Conservation (phyloP, 345 rosid species). For the Brassica napus region DNA sequence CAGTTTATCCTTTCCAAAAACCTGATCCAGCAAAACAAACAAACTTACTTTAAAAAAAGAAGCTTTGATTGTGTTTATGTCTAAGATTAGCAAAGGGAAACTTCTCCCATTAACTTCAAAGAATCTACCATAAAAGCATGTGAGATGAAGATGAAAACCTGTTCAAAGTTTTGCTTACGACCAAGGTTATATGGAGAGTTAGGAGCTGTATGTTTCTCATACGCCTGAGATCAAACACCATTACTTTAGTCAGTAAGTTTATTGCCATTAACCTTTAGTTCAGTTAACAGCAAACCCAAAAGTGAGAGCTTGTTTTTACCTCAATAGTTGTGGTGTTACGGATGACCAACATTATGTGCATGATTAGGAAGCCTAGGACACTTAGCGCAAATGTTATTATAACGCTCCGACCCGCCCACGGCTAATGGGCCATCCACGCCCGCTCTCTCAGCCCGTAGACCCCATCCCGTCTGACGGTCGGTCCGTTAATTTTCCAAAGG, state of each 20-base stretch:
- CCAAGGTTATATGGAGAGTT: conserved; percentile 81
- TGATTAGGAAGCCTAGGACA: conserved; percentile 76
- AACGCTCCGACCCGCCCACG: too few relatives aligned
- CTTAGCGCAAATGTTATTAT: conserved; percentile 79
- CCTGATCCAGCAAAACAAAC: conserved; percentile 41
- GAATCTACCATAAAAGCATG: not conserved
- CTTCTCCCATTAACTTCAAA: not conserved
- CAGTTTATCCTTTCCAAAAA: conserved; percentile 60
- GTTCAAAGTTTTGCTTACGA: conserved; percentile 71
- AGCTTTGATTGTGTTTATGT: not conserved
- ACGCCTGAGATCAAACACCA: conserved; percentile 51
- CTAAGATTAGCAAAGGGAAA: conserved; percentile 6
- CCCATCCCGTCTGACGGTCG: too few relatives aligned
- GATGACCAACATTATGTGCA: conserved; percentile 63
- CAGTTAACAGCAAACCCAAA: not conserved
- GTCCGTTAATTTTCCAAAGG: too few relatives aligned
- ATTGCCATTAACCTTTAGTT: not conserved
- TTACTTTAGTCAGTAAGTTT: conserved; percentile 7
- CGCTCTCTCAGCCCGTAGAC: too few relatives aligned
- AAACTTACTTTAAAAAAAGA: not conserved
- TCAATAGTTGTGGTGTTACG: conserved; percentile 83
- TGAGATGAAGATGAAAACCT: conserved; percentile 44
- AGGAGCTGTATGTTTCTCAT: conserved; percentile 64
- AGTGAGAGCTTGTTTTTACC: conserved; percentile 45
- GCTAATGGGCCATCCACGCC: too few relatives aligned